Base-by-base conservation (phyloP, 352 stramenopile genomes). In the Elongisporangium anandrum region DNA sequence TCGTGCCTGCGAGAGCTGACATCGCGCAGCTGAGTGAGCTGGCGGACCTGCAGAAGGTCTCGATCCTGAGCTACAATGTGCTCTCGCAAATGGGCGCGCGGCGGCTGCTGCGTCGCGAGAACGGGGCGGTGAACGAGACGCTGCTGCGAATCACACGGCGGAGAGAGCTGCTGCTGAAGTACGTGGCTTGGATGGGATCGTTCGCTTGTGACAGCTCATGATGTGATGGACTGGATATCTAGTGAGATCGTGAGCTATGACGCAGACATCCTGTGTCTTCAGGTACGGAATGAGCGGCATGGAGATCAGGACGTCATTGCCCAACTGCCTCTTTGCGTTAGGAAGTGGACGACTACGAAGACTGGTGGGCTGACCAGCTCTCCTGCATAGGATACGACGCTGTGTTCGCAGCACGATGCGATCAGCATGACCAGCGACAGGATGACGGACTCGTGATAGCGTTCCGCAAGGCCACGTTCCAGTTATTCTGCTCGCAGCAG, bases 271-370 rank as follows among this genome's bases (percentile, higher is more conserved):
- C 55, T 96, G 49, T 96, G 87, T 48, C 72, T 97, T 1, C 89
- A 97, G 69, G 73, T 81, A 22, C 22, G 0, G 23, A 48, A 17
- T 48, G 12, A 17, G 7, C n/a, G n/a, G n/a, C n/a, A n/a, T n/a
- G n/a, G n/a, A n/a, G n/a, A n/a, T n/a, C n/a, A n/a, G n/a, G n/a
- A n/a, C n/a, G n/a, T n/a, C n/a, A n/a, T n/a, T n/a, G n/a, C n/a
- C n/a, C 23, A 47, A 47, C 39, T 20, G 20, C 2, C 45, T n/a
- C 4, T 54, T 9, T 58, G 12, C 20, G 26, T 13, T 62, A 87
- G 74, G 88, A 97, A 66, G 78, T 96, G 7, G 87, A 96, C 49
- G 80, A 95, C 47, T 97, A 94, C 38, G 72, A 90, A n/a, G 77
- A 94, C 52, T 96, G 75, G 71, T 97, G 90, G 88, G 69, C 73